Percentiles rank a stretch among this genome's conserved stretches.
Conservation (phyloP, 108 stramenopile genomes). For the Stephanodiscus minutulus region DNA sequence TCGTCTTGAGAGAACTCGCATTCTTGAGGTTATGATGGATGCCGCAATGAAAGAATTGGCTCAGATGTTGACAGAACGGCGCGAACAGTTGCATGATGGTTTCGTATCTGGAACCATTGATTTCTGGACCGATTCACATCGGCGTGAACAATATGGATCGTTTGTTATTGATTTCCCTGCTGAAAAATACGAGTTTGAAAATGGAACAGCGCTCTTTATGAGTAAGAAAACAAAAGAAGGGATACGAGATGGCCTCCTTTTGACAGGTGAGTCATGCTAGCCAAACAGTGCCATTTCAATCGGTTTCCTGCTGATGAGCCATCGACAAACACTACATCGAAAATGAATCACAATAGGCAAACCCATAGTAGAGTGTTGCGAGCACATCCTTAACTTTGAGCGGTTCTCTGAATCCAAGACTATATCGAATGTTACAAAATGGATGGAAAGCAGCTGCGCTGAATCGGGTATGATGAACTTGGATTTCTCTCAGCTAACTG, state of each 20-base stretch:
- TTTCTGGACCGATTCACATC: constrained; percentile 19
- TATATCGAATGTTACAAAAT: constrained; percentile 2
- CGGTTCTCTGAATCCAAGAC: constrained; percentile 11
- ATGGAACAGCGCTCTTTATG: neutral
- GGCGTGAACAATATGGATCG: constrained; percentile 12
- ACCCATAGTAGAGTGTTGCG: neutral
- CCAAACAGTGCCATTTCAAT: too few species aligned
- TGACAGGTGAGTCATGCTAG: too few species aligned
- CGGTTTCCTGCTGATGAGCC: too few species aligned
- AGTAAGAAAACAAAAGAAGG: constrained; percentile 5
- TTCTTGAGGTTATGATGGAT: constrained; percentile 22
- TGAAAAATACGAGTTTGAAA: constrained; percentile 8
- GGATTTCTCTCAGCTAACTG: constrained; percentile 6
- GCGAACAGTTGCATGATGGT: neutral
- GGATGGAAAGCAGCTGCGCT: neutral
- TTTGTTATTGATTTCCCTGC: constrained; percentile 15
- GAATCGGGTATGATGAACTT: neutral
- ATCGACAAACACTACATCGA: too few species aligned
- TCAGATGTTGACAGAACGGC: constrained; percentile 12
- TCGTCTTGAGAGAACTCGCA: constrained; percentile 15
- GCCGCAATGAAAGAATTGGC: neutral
- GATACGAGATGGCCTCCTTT: too few species aligned
- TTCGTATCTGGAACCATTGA: constrained; percentile 17
- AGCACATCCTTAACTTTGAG: constrained; percentile 18
- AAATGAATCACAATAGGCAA: neutral